Evolutionary conservation across 192 early-diverging fungal species (phyloP), one percentile per base, ranked within the genome.

Genomic region (Linnemannia hyalina): DNA sequence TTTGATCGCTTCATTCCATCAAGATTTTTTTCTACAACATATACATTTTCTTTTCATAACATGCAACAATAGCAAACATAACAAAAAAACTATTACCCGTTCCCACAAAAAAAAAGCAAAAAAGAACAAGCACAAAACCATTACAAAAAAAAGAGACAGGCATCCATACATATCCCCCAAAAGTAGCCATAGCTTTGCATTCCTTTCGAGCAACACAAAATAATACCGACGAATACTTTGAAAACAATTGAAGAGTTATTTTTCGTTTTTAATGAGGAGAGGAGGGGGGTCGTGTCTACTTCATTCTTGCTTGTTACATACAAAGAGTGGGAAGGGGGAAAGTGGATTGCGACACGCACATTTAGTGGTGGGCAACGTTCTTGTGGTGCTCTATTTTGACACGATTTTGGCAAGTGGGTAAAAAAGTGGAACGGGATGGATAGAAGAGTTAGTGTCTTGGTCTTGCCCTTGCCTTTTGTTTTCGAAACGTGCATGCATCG

Each of bases 301-400:
- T 65, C 29, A 35, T 65, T 65, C n/a, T 7, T 29, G 9, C 60
- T 65, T 65, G 60, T 65, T 29, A 65, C 60, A 65, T 65, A 65
- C 60, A 65, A 65, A 65, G 32, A 40, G 38, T 40, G 60, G 32
- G 26, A 32, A 26, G 29, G 54, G 54, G 5, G 52, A 23, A 23
- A 32, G 7, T 35, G 60, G 13, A 49, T 69, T 78, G 68, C 38
- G 29, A 13, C 74, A 49, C 32, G 29, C 13, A 76, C n/a, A 78
- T 88, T 87, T 94, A 96, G 88, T 96, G 95, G 93, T 96, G 92
- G 87, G 94, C 94, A 73, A 92, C 93, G 89, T 92, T 93, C 94
- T 95, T 96, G 94, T 96, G 95, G 93, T 95, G 92, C 92, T 91
- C 92, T 92, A 87, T 68, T 68, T 57, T 20, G 40, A 13, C 44